A percentile compares a stretch with the other conserved stretches of the same genome.
Conservation (phyloP, 441 rosid species). For the Pelargonium myrrhifolium region DNA sequence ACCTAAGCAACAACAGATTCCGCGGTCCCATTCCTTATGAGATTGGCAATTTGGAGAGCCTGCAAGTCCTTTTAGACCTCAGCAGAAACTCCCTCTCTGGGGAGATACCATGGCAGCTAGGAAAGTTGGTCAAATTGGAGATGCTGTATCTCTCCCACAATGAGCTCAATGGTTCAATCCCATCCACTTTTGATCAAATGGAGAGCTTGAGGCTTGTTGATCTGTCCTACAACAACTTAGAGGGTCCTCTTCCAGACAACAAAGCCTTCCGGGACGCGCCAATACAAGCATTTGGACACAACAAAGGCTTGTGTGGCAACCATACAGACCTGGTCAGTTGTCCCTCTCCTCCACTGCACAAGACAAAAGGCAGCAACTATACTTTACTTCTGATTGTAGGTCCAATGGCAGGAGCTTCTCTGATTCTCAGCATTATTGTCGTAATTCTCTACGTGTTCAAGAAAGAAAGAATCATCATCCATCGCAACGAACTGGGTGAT, state of each 20-base stretch:
- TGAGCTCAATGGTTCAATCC: slow-evolving; percentile 25
- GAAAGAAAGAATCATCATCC: not conserved
- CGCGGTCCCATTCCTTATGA: slow-evolving; percentile 23
- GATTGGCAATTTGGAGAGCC: slow-evolving; percentile 20
- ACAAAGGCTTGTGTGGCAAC: slow-evolving; percentile 33
- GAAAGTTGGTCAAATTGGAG: slow-evolving; percentile 21
- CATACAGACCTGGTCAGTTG: slow-evolving; percentile 17
- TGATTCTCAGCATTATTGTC: not conserved
- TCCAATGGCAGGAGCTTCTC: slow-evolving; percentile 14
- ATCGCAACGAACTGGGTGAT: not conserved
- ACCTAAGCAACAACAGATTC: slow-evolving; percentile 31
- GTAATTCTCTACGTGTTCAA: not conserved
- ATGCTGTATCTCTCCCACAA: slow-evolving; percentile 30
- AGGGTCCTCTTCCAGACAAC: slow-evolving; percentile 36
- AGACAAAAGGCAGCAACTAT: not conserved
- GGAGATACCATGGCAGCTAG: slow-evolving; percentile 28
- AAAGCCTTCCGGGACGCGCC: slow-evolving; percentile 26
- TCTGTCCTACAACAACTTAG: slow-evolving; percentile 29
- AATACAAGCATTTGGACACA: slow-evolving; percentile 22
- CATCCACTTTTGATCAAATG: slow-evolving; percentile 21
- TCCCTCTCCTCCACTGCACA: slow-evolving; percentile 1
- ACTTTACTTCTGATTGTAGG: slow-evolving; percentile 11
- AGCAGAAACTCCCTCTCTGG: slow-evolving; percentile 26
- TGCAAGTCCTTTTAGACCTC: slow-evolving; percentile 25
- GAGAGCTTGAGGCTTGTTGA: slow-evolving; percentile 23